These are phyloP conservation scores for Elaeis guineensis DNA, from an alignment of 176 grass and related monocot species.

Conservation along the genomic window DNA sequence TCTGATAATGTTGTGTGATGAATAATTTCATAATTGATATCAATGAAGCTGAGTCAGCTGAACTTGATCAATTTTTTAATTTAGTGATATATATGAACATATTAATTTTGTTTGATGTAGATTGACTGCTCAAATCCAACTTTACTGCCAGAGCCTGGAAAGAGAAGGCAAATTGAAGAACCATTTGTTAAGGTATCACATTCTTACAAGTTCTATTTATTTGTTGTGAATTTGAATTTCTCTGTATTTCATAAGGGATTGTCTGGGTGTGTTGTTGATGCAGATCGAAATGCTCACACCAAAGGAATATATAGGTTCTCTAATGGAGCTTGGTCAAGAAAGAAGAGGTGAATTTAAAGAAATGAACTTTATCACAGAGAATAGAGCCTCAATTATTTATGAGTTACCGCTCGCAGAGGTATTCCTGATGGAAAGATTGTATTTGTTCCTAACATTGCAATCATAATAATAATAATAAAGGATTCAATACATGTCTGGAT, in stretches of 20 bases:
- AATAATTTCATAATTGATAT: background rate
- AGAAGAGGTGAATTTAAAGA: conserved; percentile 97
- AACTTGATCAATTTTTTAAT: too few species aligned
- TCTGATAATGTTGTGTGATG: too few species aligned
- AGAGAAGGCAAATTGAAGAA: conserved; percentile 82
- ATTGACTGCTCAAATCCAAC: conserved; percentile 94
- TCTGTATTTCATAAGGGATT: too few species aligned
- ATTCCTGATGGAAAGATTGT: conserved; percentile 2
- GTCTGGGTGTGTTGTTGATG: background rate
- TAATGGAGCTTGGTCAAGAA: conserved; percentile 98
- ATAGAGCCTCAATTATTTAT: conserved; percentile 78
- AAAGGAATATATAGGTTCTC: conserved; percentile 88
- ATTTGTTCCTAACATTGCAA: too few species aligned
- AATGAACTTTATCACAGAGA: conserved; percentile 92
- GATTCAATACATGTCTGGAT: too few species aligned
- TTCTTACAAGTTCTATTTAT: conserved; percentile 17
- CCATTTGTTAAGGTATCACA: conserved; percentile 78
- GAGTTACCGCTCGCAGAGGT: conserved; percentile 94
- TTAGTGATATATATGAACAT: too few species aligned
- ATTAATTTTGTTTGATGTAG: conserved; percentile 30
- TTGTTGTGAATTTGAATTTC: conserved; percentile 2
- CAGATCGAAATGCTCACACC: conserved; percentile 96
- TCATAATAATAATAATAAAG: too few species aligned
- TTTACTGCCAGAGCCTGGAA: conserved; percentile 84
- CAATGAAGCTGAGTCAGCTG: background rate